Evolutionary conservation across 1,284 basidiomycete genomes (phyloP), one percentile per base, ranked within the genome.

Genomic region (Fomitopsis schrenkii): DNA sequence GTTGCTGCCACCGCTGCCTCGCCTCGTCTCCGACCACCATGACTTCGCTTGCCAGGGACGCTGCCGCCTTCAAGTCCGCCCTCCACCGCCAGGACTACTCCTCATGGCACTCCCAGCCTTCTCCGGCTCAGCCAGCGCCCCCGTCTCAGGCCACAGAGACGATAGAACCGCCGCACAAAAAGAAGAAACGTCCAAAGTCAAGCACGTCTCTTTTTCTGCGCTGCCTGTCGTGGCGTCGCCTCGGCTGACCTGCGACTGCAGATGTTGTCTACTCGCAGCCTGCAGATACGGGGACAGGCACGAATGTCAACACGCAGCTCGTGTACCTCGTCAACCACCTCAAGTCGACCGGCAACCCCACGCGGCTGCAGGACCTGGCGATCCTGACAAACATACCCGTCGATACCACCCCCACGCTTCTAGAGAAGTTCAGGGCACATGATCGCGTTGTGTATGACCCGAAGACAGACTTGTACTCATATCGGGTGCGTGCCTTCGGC

Each of bases 191-290:
- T 59, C 84, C 85, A 66, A 89, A 88, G 75, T 76, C 83, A 62
- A 88, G 87, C 83, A 77, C 70, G 83, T 77, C 67, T 71, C 64
- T 61, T 65, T 62, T 60, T 61, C 60, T 63, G 59, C 62, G 62
- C 52, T 55, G 59, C 58, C 65, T 66, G 65, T 59, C 65, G 33
- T 63, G 59, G 65, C 59, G 59, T 42, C 45, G 48, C 62, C 62
- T 60, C 74, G 67, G 66, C 69, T 70, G 63, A 68, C 65, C 48
- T 56, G 57, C 61, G 55, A 58, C 53, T 63, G 55, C 66, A 88
- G 86, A 84, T 77, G 77, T 88, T 62, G 88, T 93, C 15, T 93
- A 88, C 74, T 92, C 93, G 15, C 93, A 95, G 72, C 93, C 94
- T 5, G 87, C 88, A 28, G 87, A 93, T 70, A 94, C 91, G 2